Conservation (phyloP, 2,329 filamentous ascomycete genomes). For the Lasiodiplodia sp. region DNA sequence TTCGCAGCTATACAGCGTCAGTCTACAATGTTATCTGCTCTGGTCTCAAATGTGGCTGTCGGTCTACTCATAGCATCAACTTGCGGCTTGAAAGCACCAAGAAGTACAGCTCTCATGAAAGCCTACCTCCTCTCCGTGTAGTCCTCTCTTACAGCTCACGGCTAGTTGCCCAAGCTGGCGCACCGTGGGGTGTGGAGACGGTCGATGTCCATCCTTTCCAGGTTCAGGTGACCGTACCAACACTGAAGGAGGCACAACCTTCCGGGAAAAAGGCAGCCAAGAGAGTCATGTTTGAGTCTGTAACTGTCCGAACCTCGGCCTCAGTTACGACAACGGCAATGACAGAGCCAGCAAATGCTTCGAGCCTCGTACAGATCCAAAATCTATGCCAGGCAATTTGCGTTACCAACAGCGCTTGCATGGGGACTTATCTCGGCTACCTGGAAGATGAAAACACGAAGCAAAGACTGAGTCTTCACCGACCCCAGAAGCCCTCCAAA, state of each 20-base stretch:
- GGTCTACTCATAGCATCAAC: neutral
- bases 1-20: neutral
- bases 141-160: neutral
- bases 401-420: neutral
- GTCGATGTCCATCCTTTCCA: neutral
- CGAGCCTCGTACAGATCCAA: neutral
- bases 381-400: neutral
- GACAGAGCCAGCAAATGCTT: neutral
- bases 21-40: neutral
- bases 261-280: neutral
- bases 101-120: neutral
- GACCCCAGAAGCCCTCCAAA: neutral
- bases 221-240: neutral
- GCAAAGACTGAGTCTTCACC: neutral
- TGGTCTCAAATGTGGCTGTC: neutral
- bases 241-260: neutral
- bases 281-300: neutral
- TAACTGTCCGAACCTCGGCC: too few relatives aligned
- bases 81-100: neutral
- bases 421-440: neutral
- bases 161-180: neutral
- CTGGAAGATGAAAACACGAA: neutral
- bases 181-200: slow-evolving; percentile 4
- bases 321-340: neutral
- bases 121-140: neutral